Base-by-base conservation (phyloP, 441 rosid species). In the Pelargonium myrrhifolium region DNA sequence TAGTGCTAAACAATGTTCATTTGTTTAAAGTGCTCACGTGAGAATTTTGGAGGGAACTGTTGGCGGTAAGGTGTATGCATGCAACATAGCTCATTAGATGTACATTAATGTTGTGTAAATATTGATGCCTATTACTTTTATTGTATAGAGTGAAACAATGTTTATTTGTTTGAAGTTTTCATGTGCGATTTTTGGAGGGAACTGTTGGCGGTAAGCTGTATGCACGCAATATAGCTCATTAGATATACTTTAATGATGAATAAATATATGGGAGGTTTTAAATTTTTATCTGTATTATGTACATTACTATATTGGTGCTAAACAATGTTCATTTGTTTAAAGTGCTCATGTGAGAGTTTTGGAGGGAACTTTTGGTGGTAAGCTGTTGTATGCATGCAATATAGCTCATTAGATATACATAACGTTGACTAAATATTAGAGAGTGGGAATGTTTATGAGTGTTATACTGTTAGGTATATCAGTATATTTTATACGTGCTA, bases 131-230 rank as follows among this genome's bases (percentile, higher is more conserved):
- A 20, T 55, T 21, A 55, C 7, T 22, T 55, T 2, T 55, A 15
- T 51, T 15, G 18, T 15, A 10, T n/a, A 55, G 31, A 2, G 3
- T 4, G 2, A 28, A 28, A 28, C 31, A 28, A 28, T 28, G 3
- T 28, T 28, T 4, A 28, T 28, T 28, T 55, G 4, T 55, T 55
- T 7, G 21, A 20, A 20, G 61, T 55, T 12, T 22, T 22, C 28
- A 9, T 18, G 61, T 55, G 12, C 6, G 22, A 55, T 18, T 55
- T 39, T 55, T 55, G 61, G 61, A 55, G 61, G 61, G 61, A 55
- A 55, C 3, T 55, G 61, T 55, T 55, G 61, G 26, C 24, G 26
- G 21, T 20, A 37, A 37, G 42, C 42, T 4, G 42, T 55, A 7
- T 55, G 11, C 28, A 24, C 3, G 28, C 28, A 24, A 24, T 55